phyloP scores from a whole-genome alignment of 1,284 basidiomycete species.

The Naganishia albida region DNA sequence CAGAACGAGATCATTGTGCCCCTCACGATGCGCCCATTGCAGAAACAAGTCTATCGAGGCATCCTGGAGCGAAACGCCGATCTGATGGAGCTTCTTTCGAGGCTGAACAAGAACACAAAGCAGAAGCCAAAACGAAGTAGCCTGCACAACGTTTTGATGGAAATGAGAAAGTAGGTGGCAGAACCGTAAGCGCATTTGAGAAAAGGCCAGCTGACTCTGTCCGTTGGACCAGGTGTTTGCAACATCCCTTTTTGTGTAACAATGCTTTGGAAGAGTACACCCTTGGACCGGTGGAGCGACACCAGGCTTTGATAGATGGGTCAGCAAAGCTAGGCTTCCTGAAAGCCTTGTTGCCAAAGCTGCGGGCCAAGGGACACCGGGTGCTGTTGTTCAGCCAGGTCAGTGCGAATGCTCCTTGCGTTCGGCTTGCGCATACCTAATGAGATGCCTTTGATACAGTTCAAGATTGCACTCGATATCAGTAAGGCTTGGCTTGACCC shows the following conservation, averaged over 20 bases:
- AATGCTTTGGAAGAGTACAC: constrained; percentile 76
- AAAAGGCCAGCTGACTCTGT: neutral
- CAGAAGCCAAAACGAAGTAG: constrained; percentile 33
- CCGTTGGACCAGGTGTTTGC: constrained; percentile 45
- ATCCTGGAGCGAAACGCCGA: constrained; percentile 59
- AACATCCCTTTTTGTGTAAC: constrained; percentile 87
- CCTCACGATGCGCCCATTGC: constrained; percentile 81
- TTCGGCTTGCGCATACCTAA: constrained; percentile 18
- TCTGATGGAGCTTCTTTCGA: constrained; percentile 37
- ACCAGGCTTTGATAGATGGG: constrained; percentile 77
- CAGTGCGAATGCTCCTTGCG: constrained; percentile 40
- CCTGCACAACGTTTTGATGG: constrained; percentile 81
- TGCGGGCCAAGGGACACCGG: constrained; percentile 86
- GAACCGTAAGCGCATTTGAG: neutral
- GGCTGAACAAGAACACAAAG: constrained; percentile 43
- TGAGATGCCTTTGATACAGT: constrained; percentile 58
- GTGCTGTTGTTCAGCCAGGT: constrained; percentile 98
- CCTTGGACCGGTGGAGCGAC: constrained; percentile 64
- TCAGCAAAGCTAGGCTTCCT: constrained; percentile 86
- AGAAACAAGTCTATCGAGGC: constrained; percentile 84
- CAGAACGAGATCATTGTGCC: constrained; percentile 74
- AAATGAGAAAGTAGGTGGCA: constrained; percentile 69
- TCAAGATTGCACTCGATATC: constrained; percentile 85
- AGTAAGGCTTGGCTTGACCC: constrained; percentile 42
- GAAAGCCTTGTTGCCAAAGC: constrained; percentile 76